Evolutionary conservation across 257 asterid genomes (phyloP), one percentile per base, ranked within the genome.

Genomic region (Solanum etuberosum): DNA sequence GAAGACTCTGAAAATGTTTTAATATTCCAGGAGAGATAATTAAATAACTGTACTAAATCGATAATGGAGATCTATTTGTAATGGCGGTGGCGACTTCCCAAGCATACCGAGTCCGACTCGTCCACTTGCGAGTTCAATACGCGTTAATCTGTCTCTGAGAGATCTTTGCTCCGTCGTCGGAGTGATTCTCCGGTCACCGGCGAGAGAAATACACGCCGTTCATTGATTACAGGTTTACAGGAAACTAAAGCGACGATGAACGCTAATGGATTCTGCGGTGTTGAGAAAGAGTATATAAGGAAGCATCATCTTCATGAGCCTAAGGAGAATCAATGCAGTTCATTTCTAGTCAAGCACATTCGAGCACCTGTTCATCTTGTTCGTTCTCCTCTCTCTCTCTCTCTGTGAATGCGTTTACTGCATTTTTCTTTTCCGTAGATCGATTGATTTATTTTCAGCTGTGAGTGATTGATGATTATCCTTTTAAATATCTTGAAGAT

Each of bases 301-400:
- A 95, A 89, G 93, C 95, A 95, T 88, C 97, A 95, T 88, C 87
- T 37, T 57, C 96, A 91, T 77, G 88, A 91, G 89, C 91, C 88
- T 77, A 87, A 89, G 87, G 95, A 91, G 84, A 91, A 92, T 89
- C 98, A 93, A 91, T 93, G 97, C 92, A 91, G 86, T 89, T 95
- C 98, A 37, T 85, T 91, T 88, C 94, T 93, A 85, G 78, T 93
- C 92, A 92, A 93, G 90, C 95, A 91, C 91, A 90, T 95, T 86
- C 93, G 90, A 83, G 94, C 98, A 63, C 98, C 98, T 25, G 92
- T 91, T 21, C 96, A 93, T 91, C 96, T 95, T 68, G 98, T 95
- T 91, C 87, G 92, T 85, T 38, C 23, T 40, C 37, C 25, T 61
- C n/a, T 54, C 29, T 63, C 51, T 42, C 81, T 6, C 59, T 46